Base-by-base conservation (phyloP, 768 basidiomycete species). In the Mrakia blollopis region DNA sequence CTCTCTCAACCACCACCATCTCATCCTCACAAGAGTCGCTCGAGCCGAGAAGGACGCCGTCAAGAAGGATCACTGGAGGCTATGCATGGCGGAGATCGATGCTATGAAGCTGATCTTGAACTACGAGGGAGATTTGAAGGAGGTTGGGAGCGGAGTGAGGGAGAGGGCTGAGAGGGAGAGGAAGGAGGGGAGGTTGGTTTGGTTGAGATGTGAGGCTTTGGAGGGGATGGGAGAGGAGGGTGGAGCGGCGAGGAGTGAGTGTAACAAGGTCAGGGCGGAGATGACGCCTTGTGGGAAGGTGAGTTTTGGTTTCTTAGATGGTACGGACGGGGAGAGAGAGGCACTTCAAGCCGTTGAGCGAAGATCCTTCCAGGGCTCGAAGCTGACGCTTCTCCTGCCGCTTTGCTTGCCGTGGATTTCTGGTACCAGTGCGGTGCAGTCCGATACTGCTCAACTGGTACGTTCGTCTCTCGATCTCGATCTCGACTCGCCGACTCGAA, bases 11-110 rank as follows among this genome's bases (percentile, higher is more conserved):
- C 65, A 68, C 23, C 65, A 68, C 8, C 65, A 68, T 37, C 65
- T 68, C 39, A 39, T 68, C 65, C 65, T 68, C 23, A 68, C 65
- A 2, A 13, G 65, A 14, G 65, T 68, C 65, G 65, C 65, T n/a
- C 65, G 65, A 23, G 65, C 65, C 10, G 65, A 35, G 35, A 68
- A 63, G 30, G 62, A 63, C 21, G 65, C 23, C 18, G 65, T 18
- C 35, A 21, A 39, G 21, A 68, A 39, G 25, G 65, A 68, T 21
- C 35, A 25, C 18, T 41, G 18, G 13, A 39, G 65, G 8, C 35
- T 35, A 3, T 23, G 25, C 18, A 37, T 68, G 37, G 65, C 65
- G 9, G 37, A 41, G 65, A 68, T 68, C 23, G 65, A 68, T 7
- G 39, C 25, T 2, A 41, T 41, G 65, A 41, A 37, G 65, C 25